Evolutionary conservation across 2,329 filamentous ascomycete genomes (phyloP), one percentile per base, ranked within the genome.

Genomic region (Metarhizium robertsii): DNA sequence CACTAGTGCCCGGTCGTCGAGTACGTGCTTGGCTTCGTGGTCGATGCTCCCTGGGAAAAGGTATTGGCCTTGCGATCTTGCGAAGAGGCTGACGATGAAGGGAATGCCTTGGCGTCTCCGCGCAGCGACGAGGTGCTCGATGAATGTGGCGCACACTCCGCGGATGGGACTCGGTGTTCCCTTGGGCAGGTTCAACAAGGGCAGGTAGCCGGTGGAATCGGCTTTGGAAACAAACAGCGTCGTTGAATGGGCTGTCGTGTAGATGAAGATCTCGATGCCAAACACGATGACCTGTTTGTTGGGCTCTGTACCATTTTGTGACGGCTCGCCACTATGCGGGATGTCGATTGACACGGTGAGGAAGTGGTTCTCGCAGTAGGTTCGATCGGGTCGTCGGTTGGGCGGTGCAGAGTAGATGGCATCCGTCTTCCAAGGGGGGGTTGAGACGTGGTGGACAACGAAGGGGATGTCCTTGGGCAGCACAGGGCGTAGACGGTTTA

Each of bases 171-270:
- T 94, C 0, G 81, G 76, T 0, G 79, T 75, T n/a, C 80, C 77
- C 61, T 75, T 80, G 16, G 85, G 80, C 0, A 88, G 74, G 18
- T 80, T 73, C 40, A 92, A 74, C 2, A 87, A 76, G 61, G 85
- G 77, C 10, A 96, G 74, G 67, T 90, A 95, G 29, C 95, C 94
- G 0, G 92, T 96, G 10, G 94, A 96, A 73, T 99, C 94, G 51
- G 94, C 94, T 71, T 99, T 99, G 60, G 92, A 92, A 29, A 99
- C 87, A 68, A 99, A 99, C 54, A 97, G 80, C 4, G 89, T 96
- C 1, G 88, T 95, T 29, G 90, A 81, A 62, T 82, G 80, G 49
- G 82, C 80, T 0, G 92, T 96, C 0, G 85, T 88, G 71, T 95
- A 99, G 58, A 99, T 81, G 63, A 94, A 79, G 53, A 96, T 78